Conservation (phyloP, 768 basidiomycete species). For the Tylopilus plumbeoviolaceoides region DNA sequence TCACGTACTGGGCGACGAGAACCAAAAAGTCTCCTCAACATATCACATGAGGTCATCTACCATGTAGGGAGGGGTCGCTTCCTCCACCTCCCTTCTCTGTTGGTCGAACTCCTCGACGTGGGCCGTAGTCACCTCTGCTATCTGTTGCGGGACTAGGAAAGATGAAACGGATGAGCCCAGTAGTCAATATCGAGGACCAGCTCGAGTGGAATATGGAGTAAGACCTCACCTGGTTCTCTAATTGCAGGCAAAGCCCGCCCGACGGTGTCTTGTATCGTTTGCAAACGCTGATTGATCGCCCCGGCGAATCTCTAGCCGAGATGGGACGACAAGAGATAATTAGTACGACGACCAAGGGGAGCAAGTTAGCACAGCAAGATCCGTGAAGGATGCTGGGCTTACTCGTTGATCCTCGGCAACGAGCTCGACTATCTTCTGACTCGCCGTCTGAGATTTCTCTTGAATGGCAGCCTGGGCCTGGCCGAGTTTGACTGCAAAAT, state of each 20-base stretch:
- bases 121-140: constrained; percentile 6
- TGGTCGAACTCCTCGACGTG: constrained; percentile 12
- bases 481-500: constrained; percentile 6
- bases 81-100: neutral
- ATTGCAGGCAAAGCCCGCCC: constrained; percentile 11
- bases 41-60: constrained; percentile 10
- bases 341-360: neutral
- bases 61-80: constrained; percentile 4
- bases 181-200: neutral
- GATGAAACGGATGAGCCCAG: neutral
- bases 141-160: constrained; percentile 11
- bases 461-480: constrained; percentile 15
- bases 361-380: neutral
- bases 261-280: constrained; percentile 11
- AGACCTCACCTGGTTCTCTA: neutral
- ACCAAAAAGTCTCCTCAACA: neutral
- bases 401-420: constrained; percentile 14
- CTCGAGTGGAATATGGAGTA: neutral
- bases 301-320: constrained; percentile 9
- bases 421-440: constrained; percentile 13
- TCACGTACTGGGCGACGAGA: too few species aligned
- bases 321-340: neutral
- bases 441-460: constrained; percentile 15
- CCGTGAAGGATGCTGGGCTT: neutral
- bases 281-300: constrained; percentile 13